Percentiles rank a stretch among this genome's conserved stretches.
Evolutionary conservation across 78 protist genomes (phyloP).

Genomic region (Dictyostelium intermedium): DNA sequence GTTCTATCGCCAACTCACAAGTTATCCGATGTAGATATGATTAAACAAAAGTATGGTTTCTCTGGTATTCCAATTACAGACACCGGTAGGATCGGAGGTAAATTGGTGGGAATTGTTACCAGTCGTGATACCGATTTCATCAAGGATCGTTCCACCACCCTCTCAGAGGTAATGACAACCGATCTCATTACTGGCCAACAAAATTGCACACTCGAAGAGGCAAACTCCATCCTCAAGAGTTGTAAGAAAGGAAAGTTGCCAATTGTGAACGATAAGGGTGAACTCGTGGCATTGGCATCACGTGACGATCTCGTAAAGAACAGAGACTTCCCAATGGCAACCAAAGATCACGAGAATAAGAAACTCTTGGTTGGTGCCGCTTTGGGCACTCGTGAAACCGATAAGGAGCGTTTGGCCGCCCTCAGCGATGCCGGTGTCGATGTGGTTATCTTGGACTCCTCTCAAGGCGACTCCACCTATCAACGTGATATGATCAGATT

Average conservation of each 20-base stretch:
- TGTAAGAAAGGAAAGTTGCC: constrained; percentile 91
- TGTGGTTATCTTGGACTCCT: constrained; percentile 87
- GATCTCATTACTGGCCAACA: constrained; percentile 65
- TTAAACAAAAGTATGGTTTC: constrained; percentile 91
- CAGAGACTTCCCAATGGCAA: constrained; percentile 85
- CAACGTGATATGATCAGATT: constrained; percentile 74
- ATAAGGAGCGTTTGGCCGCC: constrained; percentile 76
- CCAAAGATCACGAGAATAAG: constrained; percentile 78
- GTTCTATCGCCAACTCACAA: constrained; percentile 81
- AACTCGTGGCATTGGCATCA: constrained; percentile 85
- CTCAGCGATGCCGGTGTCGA: constrained; percentile 85
- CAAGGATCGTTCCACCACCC: constrained; percentile 44
- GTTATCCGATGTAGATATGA: constrained; percentile 77
- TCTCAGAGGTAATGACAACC: constrained; percentile 89
- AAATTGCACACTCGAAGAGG: constrained; percentile 86
- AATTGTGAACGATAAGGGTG: constrained; percentile 85
- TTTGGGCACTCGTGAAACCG: constrained; percentile 82
- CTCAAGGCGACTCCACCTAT: constrained; percentile 86
- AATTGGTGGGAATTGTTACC: constrained; percentile 93
- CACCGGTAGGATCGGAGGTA: constrained; percentile 61
- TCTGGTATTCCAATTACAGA: constrained; percentile 94
- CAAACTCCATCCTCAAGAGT: constrained; percentile 81
- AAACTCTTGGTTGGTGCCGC: constrained; percentile 90
- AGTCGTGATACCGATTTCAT: constrained; percentile 92
- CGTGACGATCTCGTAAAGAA: constrained; percentile 90